Evolutionary conservation across 345 rosid species (phyloP), one percentile per base, ranked within the genome.

Genomic region (Citrus glauca): DNA sequence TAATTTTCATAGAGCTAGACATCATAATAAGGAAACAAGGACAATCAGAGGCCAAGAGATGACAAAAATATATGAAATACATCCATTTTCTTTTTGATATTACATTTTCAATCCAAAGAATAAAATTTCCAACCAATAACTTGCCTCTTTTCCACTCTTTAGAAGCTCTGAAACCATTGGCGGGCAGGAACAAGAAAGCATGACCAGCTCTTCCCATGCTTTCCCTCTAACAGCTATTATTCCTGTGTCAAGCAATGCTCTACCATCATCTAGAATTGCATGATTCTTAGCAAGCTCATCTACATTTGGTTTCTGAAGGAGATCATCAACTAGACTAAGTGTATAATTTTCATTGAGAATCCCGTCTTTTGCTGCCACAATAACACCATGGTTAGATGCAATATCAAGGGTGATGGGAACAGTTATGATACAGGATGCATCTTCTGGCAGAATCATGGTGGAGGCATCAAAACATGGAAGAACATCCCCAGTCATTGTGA

Each of bases 401-500:
- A 96, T 79, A 79, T 96, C 99, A 64, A 96, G 97, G 25, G 99
- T 91, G 79, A 92, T 91, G 27, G 98, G 99, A 62, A 96, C 99
- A 73, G 99, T 94, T 69, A 96, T 82, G 32, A 96, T 94, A 77
- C 89, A 89, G 10, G 99, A 89, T 35, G 98, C 84, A 77, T 96
- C 93, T 71, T 89, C 91, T 5, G 97, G 95, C 83, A 96, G 90
- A 79, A 87, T 85, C 88, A 94, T 77, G 71, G 86, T 72, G 68
- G 90, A 88, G 45, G 98, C 93, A 89, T 96, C 99, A 79, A 96
- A 96, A 88, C 99, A 92, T 22, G 97, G 98, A 80, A 96, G 97
- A 73, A 96, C 99, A 88, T 96, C 99, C 69, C 99, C 99, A 28
- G 98, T 96, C 99, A 96, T 94, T 55, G 90, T 94, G 79, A 96